Conservation (phyloP, 2,329 filamentous ascomycete genomes). For the Monilinia aucupariae region DNA sequence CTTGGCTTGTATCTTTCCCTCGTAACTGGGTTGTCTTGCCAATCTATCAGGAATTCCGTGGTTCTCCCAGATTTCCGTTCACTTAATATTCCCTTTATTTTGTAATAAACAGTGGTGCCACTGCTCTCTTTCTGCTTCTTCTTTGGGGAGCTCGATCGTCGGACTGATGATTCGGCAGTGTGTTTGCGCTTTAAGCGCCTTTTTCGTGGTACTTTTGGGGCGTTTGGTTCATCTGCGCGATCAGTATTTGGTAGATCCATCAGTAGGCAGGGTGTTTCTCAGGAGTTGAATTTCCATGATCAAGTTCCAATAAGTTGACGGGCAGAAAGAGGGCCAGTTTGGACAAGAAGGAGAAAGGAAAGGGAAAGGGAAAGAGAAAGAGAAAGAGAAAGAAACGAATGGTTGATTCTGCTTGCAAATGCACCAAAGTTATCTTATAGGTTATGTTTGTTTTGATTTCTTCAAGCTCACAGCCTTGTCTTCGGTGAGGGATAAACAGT, state of each 20-base stretch:
- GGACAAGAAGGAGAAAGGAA: not conserved
- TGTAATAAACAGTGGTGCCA: not conserved
- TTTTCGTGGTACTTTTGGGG: not conserved
- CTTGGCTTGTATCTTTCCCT: slow-evolving; percentile 44
- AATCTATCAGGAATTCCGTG: slow-evolving; percentile 49
- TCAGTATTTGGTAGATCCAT: slow-evolving; percentile 15
- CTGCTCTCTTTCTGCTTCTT: not conserved
- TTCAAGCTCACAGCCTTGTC: not conserved
- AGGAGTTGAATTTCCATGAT: slow-evolving; percentile 10
- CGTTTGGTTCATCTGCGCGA: slow-evolving; percentile 6
- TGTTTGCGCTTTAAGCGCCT: slow-evolving; percentile 10
- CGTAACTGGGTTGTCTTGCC: slow-evolving; percentile 48
- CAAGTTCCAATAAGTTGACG: not conserved
- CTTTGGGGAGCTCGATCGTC: not conserved
- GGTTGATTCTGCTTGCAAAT: not conserved
- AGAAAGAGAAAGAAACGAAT: not conserved
- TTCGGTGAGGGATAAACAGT: not conserved
- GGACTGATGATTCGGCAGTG: not conserved
- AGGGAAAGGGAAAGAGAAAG: too few relatives aligned
- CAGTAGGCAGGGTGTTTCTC: not conserved
- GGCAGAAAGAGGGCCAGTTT: not conserved
- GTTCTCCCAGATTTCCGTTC: slow-evolving; percentile 21
- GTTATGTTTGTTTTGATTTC: too few relatives aligned
- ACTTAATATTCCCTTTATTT: slow-evolving; percentile 20
- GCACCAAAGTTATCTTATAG: not conserved